Base-by-base conservation (phyloP, 345 rosid genomes). In the Luvunga scandens region DNA sequence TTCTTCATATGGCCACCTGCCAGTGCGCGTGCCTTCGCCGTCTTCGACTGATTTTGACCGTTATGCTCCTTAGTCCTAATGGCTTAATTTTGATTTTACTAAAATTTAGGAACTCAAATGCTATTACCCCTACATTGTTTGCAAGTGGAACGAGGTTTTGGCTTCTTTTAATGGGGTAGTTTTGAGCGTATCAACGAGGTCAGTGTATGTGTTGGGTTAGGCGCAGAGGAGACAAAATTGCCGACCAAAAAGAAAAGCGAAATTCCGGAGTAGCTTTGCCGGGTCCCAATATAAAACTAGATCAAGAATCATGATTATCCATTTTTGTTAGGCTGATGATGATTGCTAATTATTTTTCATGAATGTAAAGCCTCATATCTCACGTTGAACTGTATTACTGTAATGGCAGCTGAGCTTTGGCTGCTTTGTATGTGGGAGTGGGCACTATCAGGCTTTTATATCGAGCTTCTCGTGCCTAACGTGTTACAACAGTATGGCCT, bases 181-280 rank as follows among this genome's bases (percentile, higher is more conserved):
- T 74, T 78, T 42, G 33, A 30, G 39, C 66, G 66, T 25, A 57
- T 56, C 66, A 16, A 57, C 59, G 59, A 48, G 71, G 75, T n/a
- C 16, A 34, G 50, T 62, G 56, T 10, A 62, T 79, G 78, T 59
- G 69, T 14, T 65, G 82, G 79, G 79, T 69, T 57, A 75, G 74
- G 71, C 66, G 74, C n/a, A 36, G 42, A 75, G 81, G 76, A 61
- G 89, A 86, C 89, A 82, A 82, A 60, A 83, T 30, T 64, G 82
- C 84, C 75, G 79, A 24, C 76, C 55, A 73, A 13, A 57, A 50
- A 13, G 27, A 7, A 30, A 48, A n/a, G 55, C 76, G 24, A 19
- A 59, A 36, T 6, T 18, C 66, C n/a, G 34, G 53, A 14, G 6
- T 16, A 59, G 31, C 30, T 36, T 18, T 53, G 57, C 57, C 0